Base-by-base conservation (phyloP, 139 green algal genomes). In the Edaphochlamys debaryana region DNA sequence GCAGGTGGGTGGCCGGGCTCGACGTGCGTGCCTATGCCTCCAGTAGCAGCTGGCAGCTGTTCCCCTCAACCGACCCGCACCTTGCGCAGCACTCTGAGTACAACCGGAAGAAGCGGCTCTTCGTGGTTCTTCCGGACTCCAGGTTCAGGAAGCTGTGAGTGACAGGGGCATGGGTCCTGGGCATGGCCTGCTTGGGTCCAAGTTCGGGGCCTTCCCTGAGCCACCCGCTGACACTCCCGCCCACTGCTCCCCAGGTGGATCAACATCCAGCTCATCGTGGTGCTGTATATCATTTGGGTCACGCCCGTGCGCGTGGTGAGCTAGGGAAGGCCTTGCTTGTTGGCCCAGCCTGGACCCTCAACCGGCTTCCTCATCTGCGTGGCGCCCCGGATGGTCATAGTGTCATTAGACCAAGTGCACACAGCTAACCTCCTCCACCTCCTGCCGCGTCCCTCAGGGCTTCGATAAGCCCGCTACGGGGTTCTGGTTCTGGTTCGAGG, bases 201-300 rank as follows among this genome's bases (percentile, higher is more conserved):
- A n/a, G n/a, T n/a, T n/a, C n/a, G n/a, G n/a, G n/a, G n/a, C n/a
- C n/a, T n/a, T n/a, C n/a, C n/a, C n/a, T n/a, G n/a, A n/a, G n/a
- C n/a, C n/a, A n/a, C n/a, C n/a, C n/a, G n/a, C n/a, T n/a, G n/a
- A n/a, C n/a, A n/a, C n/a, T n/a, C n/a, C n/a, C n/a, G n/a, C n/a
- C n/a, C n/a, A n/a, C 45, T 54, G 11, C 45, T 54, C 69, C 3
- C 0, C 71, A 82, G 81, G 8, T 76, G 69, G 84, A 78, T 78
- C 13, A 73, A 79, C 45, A 32, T 85, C 27, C 62, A 69, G 77
- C 79, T 93, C 34, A 86, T 85, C 2, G 85, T 93, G 41, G 90
- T 88, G 3, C 74, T 93, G 29, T 93, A 93, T 76, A 91, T 93
- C 58, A 87, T 93, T 20, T 93, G 90, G 90, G 90, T 93, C 32